phyloP scores from a whole-genome alignment of 441 rosid species.

The Croton setiger region DNA sequence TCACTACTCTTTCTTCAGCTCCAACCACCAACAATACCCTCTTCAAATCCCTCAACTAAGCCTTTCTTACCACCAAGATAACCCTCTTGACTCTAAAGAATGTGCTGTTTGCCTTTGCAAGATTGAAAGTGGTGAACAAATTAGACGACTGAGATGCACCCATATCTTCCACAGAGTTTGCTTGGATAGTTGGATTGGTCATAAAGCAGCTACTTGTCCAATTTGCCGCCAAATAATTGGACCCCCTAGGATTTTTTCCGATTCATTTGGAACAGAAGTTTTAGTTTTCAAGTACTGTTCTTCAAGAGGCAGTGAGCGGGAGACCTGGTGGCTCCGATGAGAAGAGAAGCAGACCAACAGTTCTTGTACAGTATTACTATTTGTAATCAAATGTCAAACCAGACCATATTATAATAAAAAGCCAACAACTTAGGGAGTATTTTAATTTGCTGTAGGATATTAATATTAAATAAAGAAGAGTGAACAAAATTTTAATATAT shows the following conservation, averaged over 20 bases:
- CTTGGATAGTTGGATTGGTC: conserved; percentile 24
- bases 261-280: not conserved
- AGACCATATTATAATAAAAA: too few relatives aligned
- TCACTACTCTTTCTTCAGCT: conserved; percentile 5
- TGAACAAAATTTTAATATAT: too few relatives aligned
- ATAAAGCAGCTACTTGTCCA: conserved; percentile 21
- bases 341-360: too few relatives aligned
- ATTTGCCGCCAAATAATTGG: conserved; percentile 25
- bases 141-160: conserved; percentile 24
- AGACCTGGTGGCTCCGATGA: conserved; percentile 27
- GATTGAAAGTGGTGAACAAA: conserved; percentile 28
- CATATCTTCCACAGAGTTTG: conserved; percentile 34
- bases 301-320: conserved; percentile 11
- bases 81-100: conserved; percentile 3
- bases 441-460: too few relatives aligned
- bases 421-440: too few relatives aligned
- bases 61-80: too few relatives aligned
- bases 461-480: too few relatives aligned
- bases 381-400: too few relatives aligned
- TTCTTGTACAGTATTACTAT: too few relatives aligned
- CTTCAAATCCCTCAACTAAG: not conserved
- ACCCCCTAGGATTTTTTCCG: not conserved
- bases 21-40: not conserved
- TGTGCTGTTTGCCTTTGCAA: conserved; percentile 34
- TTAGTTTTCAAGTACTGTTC: conserved; percentile 18